phyloP scores from a whole-genome alignment of 2,329 filamentous ascomycete genomes.

The Gyromitra esculenta region DNA sequence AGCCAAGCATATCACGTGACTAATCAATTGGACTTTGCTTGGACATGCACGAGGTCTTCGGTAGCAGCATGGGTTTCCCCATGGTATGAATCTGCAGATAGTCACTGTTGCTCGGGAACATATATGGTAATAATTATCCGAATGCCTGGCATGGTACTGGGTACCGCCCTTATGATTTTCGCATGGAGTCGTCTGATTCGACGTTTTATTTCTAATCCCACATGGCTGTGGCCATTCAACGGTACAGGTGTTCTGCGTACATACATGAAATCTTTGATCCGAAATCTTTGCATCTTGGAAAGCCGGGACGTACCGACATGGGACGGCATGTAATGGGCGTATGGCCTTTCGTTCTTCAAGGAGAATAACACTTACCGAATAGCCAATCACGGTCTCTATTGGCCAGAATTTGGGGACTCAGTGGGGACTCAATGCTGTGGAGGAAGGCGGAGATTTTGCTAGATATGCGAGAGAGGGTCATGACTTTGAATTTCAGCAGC shows the following conservation, averaged over 20 bases:
- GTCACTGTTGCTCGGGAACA: neutral
- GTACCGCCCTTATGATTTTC: neutral
- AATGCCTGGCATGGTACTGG: slow-evolving; percentile 10
- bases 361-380: neutral
- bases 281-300: slow-evolving; percentile 4
- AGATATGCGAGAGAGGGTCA: neutral
- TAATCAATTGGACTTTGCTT: too few relatives aligned
- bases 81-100: neutral
- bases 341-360: neutral
- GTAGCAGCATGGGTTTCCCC: slow-evolving; percentile 1
- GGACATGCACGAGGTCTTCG: too few relatives aligned
- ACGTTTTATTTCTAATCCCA: neutral
- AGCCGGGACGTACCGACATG: neutral
- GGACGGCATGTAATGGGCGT: neutral
- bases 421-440: neutral
- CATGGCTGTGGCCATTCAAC: neutral
- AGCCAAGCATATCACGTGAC: too few relatives aligned
- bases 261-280: neutral
- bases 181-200: slow-evolving; percentile 2
- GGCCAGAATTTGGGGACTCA: neutral
- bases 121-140: slow-evolving; percentile 9
- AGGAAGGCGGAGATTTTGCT: slow-evolving; percentile 5
- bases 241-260: neutral
- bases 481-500: neutral
- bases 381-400: neutral